A percentile compares a stretch with the other conserved stretches of the same genome.
Evolutionary conservation across 1,284 basidiomycete genomes (phyloP).

Genomic region (Sporisorium iseilematis-ciliati): DNA sequence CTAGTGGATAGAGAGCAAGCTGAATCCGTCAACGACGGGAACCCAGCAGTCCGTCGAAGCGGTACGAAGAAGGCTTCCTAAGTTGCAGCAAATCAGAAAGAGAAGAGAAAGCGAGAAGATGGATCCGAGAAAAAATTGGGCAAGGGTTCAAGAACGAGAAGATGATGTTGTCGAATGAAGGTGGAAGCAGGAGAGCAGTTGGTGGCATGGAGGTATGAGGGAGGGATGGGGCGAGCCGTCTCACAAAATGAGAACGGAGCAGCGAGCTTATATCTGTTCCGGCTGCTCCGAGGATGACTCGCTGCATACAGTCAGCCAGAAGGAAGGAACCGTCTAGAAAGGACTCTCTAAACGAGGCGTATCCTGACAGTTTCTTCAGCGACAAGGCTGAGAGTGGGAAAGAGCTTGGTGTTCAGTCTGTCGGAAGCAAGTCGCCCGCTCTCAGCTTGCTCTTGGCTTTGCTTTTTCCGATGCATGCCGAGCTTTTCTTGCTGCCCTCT

Average conservation of each 20-base stretch:
- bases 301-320: too few species aligned
- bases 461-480: background rate
- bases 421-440: too few species aligned
- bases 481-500: background rate
- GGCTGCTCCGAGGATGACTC: too few species aligned
- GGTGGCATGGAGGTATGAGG: too few species aligned
- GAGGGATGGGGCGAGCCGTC: too few species aligned
- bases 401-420: too few species aligned
- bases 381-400: too few species aligned
- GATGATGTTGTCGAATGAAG: background rate
- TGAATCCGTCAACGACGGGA: background rate
- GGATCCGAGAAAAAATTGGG: background rate
- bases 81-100: slow-evolving; percentile 3
- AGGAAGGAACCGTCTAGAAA: too few species aligned
- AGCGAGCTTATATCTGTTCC: too few species aligned
- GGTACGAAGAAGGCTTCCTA: background rate
- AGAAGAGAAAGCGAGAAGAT: slow-evolving; percentile 2
- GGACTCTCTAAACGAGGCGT: too few species aligned
- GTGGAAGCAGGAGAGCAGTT: background rate
- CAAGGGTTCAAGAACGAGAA: background rate
- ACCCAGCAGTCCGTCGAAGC: slow-evolving; percentile 11
- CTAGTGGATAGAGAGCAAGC: slow-evolving; percentile 5
- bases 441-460: background rate
- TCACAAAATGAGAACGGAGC: too few species aligned
- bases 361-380: too few species aligned